phyloP scores from a whole-genome alignment of 75 land plant genomes.

The Cupressus sempervirens region DNA sequence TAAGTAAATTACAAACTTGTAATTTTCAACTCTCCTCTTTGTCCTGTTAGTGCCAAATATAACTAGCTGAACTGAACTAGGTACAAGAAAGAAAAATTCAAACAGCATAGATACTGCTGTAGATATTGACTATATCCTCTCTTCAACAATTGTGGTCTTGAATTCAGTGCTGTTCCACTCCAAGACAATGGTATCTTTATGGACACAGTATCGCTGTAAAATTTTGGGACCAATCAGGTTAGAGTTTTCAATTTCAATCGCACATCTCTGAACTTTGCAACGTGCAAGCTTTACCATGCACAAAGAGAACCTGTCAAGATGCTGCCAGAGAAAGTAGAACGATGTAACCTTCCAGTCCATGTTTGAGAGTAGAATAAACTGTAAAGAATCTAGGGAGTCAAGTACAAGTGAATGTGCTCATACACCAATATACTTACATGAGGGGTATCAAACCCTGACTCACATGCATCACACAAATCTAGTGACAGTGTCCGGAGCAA shows the following conservation, averaged over 20 bases:
- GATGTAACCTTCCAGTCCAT: background rate
- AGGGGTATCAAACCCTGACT: conserved; percentile 39
- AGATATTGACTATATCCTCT: conserved; percentile 27
- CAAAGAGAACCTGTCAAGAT: conserved; percentile 25
- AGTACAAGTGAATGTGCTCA: background rate
- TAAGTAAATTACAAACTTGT: background rate
- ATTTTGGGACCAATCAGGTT: background rate
- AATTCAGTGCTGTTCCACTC: conserved; percentile 32
- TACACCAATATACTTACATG: conserved; percentile 28
- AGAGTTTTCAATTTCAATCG: conserved; percentile 8
- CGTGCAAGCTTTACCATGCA: conserved; percentile 38
- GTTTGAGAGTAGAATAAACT: background rate
- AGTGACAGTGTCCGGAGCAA: conserved; percentile 42
- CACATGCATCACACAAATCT: conserved; percentile 52
- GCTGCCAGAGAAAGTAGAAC: conserved; percentile 16
- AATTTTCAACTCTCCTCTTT: background rate
- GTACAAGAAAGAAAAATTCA: background rate
- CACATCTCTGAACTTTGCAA: conserved; percentile 28
- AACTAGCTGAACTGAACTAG: background rate
- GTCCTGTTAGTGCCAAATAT: background rate
- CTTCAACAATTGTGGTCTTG: conserved; percentile 34
- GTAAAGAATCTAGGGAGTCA: background rate
- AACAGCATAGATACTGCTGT: background rate
- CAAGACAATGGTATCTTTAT: conserved; percentile 36
- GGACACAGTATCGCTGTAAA: conserved; percentile 15